Conservation (phyloP, 2,329 filamentous ascomycete genomes). For the Monosporascus sp. region DNA sequence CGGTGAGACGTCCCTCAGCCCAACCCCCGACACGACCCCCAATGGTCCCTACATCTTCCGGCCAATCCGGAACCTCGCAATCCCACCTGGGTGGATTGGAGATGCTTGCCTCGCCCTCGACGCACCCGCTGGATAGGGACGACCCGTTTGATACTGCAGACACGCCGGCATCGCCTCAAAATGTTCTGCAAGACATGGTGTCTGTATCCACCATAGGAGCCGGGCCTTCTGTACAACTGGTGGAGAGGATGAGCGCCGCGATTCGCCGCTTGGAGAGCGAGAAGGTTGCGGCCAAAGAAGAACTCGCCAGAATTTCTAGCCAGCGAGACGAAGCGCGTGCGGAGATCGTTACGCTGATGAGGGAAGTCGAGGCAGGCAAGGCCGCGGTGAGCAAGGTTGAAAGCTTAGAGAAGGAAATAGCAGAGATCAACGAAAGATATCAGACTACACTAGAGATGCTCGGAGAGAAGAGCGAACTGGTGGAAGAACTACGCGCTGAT, state of each 20-base stretch:
- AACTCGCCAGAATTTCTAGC: slow-evolving; percentile 70
- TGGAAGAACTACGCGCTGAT: slow-evolving; percentile 85
- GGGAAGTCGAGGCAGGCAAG: slow-evolving; percentile 70
- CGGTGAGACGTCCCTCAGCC: slow-evolving; percentile 44
- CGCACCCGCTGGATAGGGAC: slow-evolving; percentile 41
- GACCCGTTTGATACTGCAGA: slow-evolving; percentile 50
- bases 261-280: slow-evolving; percentile 89
- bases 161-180: slow-evolving; percentile 56
- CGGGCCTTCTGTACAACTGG: slow-evolving; percentile 87
- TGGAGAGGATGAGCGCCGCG: slow-evolving; percentile 91
- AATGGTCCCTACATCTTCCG: slow-evolving; percentile 33
- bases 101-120: slow-evolving; percentile 34
- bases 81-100: slow-evolving; percentile 47
- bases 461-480: slow-evolving; percentile 93
- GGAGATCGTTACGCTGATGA: slow-evolving; percentile 87
- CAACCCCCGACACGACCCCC: slow-evolving; percentile 41
- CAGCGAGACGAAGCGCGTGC: slow-evolving; percentile 89
- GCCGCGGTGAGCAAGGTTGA: slow-evolving; percentile 53
- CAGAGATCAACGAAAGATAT: slow-evolving; percentile 69
- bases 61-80: slow-evolving; percentile 25
- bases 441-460: slow-evolving; percentile 90
- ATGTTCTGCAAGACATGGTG: slow-evolving; percentile 75
- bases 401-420: slow-evolving; percentile 63
- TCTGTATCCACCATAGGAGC: slow-evolving; percentile 86
- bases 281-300: slow-evolving; percentile 83